Conservation (phyloP, 2,329 filamentous ascomycete species). For the Pestalotiopsis fici region DNA sequence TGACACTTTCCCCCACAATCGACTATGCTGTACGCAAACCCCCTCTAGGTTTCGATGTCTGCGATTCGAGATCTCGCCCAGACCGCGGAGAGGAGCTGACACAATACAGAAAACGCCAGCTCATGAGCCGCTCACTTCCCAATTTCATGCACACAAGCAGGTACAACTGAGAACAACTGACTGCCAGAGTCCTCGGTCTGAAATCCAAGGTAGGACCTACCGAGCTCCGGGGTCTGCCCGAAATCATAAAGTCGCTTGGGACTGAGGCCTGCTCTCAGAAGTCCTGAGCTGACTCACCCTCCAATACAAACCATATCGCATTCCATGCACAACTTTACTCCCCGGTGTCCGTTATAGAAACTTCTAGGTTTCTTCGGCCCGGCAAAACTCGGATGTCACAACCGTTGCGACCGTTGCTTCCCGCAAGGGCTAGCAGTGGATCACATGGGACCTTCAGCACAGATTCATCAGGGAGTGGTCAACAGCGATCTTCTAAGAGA, state of each 20-base stretch:
- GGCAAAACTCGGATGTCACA: constrained; percentile 7
- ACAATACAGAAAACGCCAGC: not conserved
- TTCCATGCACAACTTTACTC: not conserved
- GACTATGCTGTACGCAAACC: not conserved
- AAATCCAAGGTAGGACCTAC: too few relatives aligned
- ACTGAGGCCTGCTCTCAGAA: not conserved
- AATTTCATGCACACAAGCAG: not conserved
- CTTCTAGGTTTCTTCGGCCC: not conserved
- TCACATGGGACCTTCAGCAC: constrained; percentile 1
- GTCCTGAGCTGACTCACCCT: not conserved
- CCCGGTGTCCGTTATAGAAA: not conserved
- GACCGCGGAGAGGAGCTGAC: not conserved
- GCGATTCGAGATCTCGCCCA: not conserved
- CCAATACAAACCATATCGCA: not conserved
- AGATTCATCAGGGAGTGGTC: not conserved
- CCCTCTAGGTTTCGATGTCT: not conserved
- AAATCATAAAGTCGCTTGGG: not conserved
- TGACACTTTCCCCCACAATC: not conserved
- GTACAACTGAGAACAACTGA: not conserved
- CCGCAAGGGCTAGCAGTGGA: constrained; percentile 7
- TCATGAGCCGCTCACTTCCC: not conserved
- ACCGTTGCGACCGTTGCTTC: constrained; percentile 12
- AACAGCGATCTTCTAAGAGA: constrained; percentile 4
- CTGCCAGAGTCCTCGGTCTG: too few relatives aligned
- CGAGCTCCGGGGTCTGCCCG: not conserved